phyloP scores from a whole-genome alignment of 1,284 basidiomycete species.

The Sporisorium scitamineum region DNA sequence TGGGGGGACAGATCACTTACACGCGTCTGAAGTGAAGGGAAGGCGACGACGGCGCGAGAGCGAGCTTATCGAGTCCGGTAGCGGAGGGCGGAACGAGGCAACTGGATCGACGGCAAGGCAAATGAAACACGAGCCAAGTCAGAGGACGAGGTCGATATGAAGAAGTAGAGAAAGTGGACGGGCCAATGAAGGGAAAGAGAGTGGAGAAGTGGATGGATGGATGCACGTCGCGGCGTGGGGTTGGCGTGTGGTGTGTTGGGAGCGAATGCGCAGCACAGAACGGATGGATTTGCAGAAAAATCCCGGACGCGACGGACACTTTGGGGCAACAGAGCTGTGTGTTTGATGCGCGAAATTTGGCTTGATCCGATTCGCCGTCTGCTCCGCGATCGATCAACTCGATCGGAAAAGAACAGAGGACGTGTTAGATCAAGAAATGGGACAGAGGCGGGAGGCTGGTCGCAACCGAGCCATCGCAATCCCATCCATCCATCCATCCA shows the following conservation, averaged over 20 bases:
- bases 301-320: conserved; percentile 7
- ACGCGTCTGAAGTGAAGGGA: conserved; percentile 41
- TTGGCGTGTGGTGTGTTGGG: not conserved
- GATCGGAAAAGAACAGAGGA: not conserved
- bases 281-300: not conserved
- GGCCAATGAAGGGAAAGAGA: conserved; percentile 5
- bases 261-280: not conserved
- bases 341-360: not conserved
- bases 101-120: conserved; percentile 14
- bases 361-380: conserved; percentile 14
- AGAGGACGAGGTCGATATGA: conserved; percentile 19
- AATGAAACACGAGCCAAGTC: conserved; percentile 17
- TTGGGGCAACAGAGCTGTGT: conserved; percentile 12
- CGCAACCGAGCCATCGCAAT: conserved; percentile 15
- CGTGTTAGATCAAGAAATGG: conserved; percentile 5
- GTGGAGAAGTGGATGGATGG: conserved; percentile 37
- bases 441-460: not conserved
- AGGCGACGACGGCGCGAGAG: conserved; percentile 41
- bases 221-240: conserved; percentile 23
- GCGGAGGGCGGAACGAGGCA: conserved; percentile 8
- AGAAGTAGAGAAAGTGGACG: conserved; percentile 15
- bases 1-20: conserved; percentile 24
- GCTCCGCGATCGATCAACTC: conserved; percentile 11
- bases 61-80: conserved; percentile 13
- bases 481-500: not conserved